phyloP scores from a whole-genome alignment of 202 grass and related monocot genomes.

The Brachypodium distachyon region DNA sequence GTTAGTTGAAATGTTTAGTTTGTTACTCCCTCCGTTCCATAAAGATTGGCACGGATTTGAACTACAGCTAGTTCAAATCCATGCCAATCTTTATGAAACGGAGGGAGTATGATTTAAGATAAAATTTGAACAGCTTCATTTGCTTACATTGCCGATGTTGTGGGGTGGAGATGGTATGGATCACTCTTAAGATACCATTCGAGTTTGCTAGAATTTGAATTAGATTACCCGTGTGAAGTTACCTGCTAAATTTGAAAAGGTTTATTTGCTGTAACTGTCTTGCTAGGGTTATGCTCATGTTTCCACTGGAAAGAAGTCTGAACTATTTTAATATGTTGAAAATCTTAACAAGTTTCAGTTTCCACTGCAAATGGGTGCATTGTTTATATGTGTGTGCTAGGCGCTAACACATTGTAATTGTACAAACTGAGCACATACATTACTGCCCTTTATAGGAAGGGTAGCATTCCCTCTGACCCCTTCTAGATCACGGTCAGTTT shows the following conservation, averaged over 20 bases:
- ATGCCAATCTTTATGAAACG: too few relatives aligned
- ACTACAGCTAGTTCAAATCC: too few relatives aligned
- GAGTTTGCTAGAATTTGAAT: not conserved
- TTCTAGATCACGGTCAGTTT: constrained; percentile 2
- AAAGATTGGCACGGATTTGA: too few relatives aligned
- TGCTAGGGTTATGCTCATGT: not conserved
- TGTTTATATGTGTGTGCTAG: not conserved
- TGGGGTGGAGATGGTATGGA: not conserved
- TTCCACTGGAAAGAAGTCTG: not conserved
- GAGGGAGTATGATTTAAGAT: too few relatives aligned
- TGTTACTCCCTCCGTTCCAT: too few relatives aligned
- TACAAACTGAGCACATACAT: not conserved
- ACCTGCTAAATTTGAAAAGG: not conserved
- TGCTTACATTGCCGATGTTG: not conserved
- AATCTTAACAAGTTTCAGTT: not conserved
- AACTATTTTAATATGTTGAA: not conserved
- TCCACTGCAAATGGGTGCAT: not conserved
- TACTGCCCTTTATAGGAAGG: not conserved
- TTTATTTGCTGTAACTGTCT: not conserved
- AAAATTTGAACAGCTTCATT: too few relatives aligned
- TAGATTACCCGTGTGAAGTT: not conserved
- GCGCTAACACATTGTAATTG: not conserved
- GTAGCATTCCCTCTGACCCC: not conserved
- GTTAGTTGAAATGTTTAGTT: constrained; percentile 4
- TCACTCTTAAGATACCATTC: constrained; percentile 5